Conservation (phyloP, 352 stramenopile species). For the Halophytophthora polymorphica region DNA sequence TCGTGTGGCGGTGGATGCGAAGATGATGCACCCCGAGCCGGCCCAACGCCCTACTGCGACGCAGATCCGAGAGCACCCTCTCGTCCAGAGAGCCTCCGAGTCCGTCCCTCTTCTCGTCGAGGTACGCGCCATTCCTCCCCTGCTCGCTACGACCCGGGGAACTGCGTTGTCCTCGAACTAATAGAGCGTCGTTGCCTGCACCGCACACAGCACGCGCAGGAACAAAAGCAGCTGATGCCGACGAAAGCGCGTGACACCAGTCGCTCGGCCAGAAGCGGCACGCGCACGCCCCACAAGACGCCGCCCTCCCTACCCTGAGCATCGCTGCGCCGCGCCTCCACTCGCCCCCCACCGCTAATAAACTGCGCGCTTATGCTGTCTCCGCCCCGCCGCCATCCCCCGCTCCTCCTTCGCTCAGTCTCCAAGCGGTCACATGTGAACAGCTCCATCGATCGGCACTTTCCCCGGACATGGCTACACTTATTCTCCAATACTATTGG, state of each 20-base stretch:
- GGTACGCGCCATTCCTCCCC: constrained; percentile 12
- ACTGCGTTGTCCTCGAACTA: neutral
- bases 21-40: constrained; percentile 70
- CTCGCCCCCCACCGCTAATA: no score
- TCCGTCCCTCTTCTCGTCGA: constrained; percentile 22
- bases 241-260: constrained; percentile 23
- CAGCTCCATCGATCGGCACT: no score
- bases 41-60: constrained; percentile 35
- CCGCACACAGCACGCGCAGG: constrained; percentile 22
- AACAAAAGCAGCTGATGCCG: constrained; percentile 25
- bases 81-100: constrained; percentile 14
- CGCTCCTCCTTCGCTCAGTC: neutral
- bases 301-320: constrained; percentile 5
- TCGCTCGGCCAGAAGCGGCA: constrained; percentile 19
- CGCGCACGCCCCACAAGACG: constrained; percentile 27
- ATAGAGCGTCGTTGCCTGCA: neutral
- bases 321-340: no score
- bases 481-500: no score
- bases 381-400: no score
- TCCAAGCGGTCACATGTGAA: no score
- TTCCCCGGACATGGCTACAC: neutral
- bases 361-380: no score
- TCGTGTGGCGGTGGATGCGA: neutral
- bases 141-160: neutral
- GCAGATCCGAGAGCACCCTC: constrained; percentile 30